Evolutionary conservation across 371 early-diverging fungal species (phyloP), one percentile per base, ranked within the genome.

Genomic region (Circinella umbellata): DNA sequence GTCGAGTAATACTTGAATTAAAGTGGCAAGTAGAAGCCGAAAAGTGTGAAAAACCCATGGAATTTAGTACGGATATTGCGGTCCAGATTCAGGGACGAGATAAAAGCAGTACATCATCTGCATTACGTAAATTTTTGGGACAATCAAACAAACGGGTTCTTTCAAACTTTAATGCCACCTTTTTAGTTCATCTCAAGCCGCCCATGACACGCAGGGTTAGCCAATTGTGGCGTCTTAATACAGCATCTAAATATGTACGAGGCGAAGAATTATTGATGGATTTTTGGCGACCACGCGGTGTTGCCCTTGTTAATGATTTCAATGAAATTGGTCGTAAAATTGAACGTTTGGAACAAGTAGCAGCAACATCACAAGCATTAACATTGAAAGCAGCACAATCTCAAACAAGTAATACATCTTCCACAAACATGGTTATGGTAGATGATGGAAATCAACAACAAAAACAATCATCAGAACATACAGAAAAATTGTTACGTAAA

Each of bases 171-270:
- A 88, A 86, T 49, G 85, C 86, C 1, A 71, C 90, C 6, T 90
- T 89, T 67, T 67, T 85, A 54, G 81, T 90, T 13, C 85, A 79
- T 35, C 71, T 90, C 14, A 84, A 80, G 39, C 92, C 92, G 1
- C 84, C 86, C 14, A 86, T 86, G 82, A 85, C 88, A 4, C 80
- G 83, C 48, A 82, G 84, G 35, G 73, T 82, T 9, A 83, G 85
- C 18, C 89, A 92, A 9, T 73, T 93, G 18, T 94, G 94, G 94
- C 82, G 91, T 3, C 78, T 92, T 38, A 91, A 93, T 76, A 92
- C 93, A 3, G 90, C 90, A 5, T 78, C 84, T 37, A 87, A 91
- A 64, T 93, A 94, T 71, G 91, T 95, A 3, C 90, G 95, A n/a
- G 96, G 95, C 18, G 93, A 94, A 67, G 95, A 95, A 67, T 27